Conservation (phyloP, 1,139 yeast species). For the Nakaseomyces sp. region DNA sequence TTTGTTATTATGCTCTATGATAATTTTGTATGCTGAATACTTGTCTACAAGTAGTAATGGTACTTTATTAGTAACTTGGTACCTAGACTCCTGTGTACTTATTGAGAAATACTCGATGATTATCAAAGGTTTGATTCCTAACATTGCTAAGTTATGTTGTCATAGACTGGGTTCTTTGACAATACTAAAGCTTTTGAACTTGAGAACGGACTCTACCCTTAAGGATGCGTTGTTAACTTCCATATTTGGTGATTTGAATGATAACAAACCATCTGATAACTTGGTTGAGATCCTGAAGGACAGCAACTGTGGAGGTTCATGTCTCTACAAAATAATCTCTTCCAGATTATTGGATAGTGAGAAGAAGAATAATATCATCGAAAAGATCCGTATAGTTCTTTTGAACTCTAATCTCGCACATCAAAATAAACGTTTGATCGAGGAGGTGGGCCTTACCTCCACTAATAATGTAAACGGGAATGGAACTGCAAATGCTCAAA, state of each 20-base stretch:
- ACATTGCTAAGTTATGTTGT: conserved; percentile 56
- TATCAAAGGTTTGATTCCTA: conserved; percentile 51
- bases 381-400: conserved; percentile 52
- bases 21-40: conserved; percentile 67
- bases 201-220: conserved; percentile 40
- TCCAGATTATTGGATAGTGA: conserved; percentile 48
- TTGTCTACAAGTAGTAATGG: conserved; percentile 80
- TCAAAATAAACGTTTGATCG: conserved; percentile 75
- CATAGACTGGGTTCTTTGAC: conserved; percentile 81
- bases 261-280: conserved; percentile 29
- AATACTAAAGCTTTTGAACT: conserved; percentile 66
- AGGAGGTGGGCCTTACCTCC: conserved; percentile 65
- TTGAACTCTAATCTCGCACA: conserved; percentile 52
- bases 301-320: conserved; percentile 66
- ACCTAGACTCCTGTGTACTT: conserved; percentile 70
- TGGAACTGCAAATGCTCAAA: conserved; percentile 6
- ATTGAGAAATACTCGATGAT: conserved; percentile 45
- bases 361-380: conserved; percentile 46
- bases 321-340: conserved; percentile 64
- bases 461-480: conserved; percentile 8
- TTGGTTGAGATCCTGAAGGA: conserved; percentile 47
- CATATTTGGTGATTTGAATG: conserved; percentile 43
- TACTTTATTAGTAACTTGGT: conserved; percentile 82
- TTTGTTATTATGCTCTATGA: conserved; percentile 62
- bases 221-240: conserved; percentile 52